Evolutionary conservation across 2,329 filamentous ascomycete species (phyloP).

Genomic region (Graphium sp.): DNA sequence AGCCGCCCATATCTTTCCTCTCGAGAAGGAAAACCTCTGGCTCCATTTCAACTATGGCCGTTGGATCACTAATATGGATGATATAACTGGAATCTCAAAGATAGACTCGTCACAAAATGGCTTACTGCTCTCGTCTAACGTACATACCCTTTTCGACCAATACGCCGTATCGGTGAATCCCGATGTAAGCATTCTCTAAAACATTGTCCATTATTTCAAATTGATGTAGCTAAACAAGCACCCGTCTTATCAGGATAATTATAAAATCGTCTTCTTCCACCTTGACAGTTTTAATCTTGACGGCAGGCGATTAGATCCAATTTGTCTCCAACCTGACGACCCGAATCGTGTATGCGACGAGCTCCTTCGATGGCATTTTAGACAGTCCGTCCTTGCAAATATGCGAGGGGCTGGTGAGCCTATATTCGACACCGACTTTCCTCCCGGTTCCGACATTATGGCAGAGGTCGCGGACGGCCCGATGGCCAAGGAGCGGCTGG

Average conservation of each 20-base stretch:
- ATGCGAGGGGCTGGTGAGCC: constrained; percentile 11
- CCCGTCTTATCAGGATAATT: constrained; percentile 7
- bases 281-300: constrained; percentile 7
- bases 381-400: constrained; percentile 10
- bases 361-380: constrained; percentile 11
- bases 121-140: constrained; percentile 7
- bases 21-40: constrained; percentile 9
- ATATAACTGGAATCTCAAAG: constrained; percentile 3
- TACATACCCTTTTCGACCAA: constrained; percentile 9
- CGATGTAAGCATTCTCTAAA: constrained; percentile 6
- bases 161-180: constrained; percentile 11
- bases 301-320: constrained; percentile 7
- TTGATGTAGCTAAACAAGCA: constrained; percentile 1
- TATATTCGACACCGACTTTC: constrained; percentile 10
- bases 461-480: constrained; percentile 9
- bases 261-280: constrained; percentile 10
- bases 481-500: constrained; percentile 2
- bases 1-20: constrained; percentile 11
- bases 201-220: constrained; percentile 1
- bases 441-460: constrained; percentile 12
- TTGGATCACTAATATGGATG: constrained; percentile 2
- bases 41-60: constrained; percentile 5
- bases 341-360: constrained; percentile 6
- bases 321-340: constrained; percentile 6
- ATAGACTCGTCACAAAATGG: constrained; percentile 13